Percentiles rank a stretch among this genome's conserved stretches.
Evolutionary conservation across 225 moss, liverwort and hornwort species (phyloP).

Genomic region (Polytrichum commune): DNA sequence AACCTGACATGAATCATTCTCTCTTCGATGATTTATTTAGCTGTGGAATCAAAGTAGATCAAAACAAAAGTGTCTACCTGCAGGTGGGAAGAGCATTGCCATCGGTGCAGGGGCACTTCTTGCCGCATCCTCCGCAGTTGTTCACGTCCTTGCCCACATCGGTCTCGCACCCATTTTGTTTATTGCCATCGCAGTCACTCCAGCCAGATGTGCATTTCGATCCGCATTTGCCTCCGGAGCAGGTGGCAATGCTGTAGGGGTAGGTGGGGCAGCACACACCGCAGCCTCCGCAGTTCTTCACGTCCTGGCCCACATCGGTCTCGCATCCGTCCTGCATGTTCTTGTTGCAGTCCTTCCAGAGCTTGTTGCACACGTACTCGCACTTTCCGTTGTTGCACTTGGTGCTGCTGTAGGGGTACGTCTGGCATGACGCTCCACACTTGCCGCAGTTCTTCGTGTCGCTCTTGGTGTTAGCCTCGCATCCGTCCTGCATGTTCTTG

Average conservation of each 20-base stretch:
- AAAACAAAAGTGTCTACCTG: not conserved
- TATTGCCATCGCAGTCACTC: slow-evolving; percentile 7
- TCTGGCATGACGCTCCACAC: not conserved
- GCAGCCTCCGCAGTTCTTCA: slow-evolving; percentile 1
- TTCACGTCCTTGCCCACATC: not conserved
- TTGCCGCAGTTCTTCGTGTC: not conserved
- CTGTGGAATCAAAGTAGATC: not conserved
- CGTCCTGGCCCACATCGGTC: not conserved
- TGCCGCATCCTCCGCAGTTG: slow-evolving; percentile 4
- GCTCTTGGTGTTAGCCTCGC: not conserved
- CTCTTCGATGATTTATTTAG: too few species aligned
- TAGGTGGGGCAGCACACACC: not conserved
- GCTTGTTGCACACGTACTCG: not conserved
- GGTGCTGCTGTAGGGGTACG: not conserved
- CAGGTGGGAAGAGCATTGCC: not conserved
- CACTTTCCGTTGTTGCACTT: not conserved
- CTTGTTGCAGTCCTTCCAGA: slow-evolving; percentile 3
- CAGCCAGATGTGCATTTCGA: slow-evolving; percentile 1
- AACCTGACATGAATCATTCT: too few species aligned
- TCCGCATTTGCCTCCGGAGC: not conserved
- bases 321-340: slow-evolving; percentile 7
- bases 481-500: not conserved
- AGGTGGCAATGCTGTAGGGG: not conserved
- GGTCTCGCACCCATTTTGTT: slow-evolving; percentile 10
- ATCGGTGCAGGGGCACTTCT: slow-evolving; percentile 3